Evolutionary conservation across 2,329 filamentous ascomycete genomes (phyloP).

Genomic region (Fusarium poae): DNA sequence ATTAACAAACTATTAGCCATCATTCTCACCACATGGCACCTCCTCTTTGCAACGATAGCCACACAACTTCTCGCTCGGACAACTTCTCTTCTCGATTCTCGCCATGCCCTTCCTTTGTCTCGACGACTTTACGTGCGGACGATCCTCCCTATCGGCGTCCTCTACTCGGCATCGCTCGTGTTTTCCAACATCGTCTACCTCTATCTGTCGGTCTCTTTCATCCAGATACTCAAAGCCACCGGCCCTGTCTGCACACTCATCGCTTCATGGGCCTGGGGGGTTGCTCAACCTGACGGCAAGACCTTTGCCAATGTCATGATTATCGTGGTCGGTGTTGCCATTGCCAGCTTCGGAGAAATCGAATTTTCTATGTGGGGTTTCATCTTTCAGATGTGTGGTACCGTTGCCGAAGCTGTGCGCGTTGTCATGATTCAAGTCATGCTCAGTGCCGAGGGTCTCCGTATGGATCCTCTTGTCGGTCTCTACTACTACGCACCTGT

Average conservation of each 20-base stretch:
- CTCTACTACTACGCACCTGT: constrained; percentile 92
- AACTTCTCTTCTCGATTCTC: constrained; percentile 72
- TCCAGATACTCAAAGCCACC: constrained; percentile 78
- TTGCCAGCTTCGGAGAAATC: constrained; percentile 73
- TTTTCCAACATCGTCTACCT: constrained; percentile 77
- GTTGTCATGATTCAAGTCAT: constrained; percentile 89
- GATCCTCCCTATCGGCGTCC: constrained; percentile 74
- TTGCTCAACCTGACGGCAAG: constrained; percentile 61
- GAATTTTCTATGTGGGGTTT: constrained; percentile 76
- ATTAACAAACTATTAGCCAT: constrained; percentile 56
- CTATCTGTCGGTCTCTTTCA: constrained; percentile 76
- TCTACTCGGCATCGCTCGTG: constrained; percentile 75
- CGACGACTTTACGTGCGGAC: constrained; percentile 71
- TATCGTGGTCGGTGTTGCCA: constrained; percentile 65
- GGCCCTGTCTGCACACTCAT: constrained; percentile 76
- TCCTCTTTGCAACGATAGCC: constrained; percentile 74
- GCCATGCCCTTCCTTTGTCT: constrained; percentile 72
- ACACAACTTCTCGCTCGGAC: constrained; percentile 75
- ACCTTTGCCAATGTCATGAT: constrained; percentile 63
- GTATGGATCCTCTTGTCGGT: constrained; percentile 90
- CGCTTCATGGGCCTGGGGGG: constrained; percentile 71
- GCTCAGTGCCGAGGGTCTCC: constrained; percentile 79
- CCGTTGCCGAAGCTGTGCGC: constrained; percentile 83
- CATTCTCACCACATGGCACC: constrained; percentile 76
- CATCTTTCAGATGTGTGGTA: constrained; percentile 78